Percentiles rank a stretch among this genome's conserved stretches.
These are phyloP conservation scores for Microcyclospora pomicola DNA, from an alignment of 2,329 filamentous ascomycete genomes.

Conservation along the genomic window DNA sequence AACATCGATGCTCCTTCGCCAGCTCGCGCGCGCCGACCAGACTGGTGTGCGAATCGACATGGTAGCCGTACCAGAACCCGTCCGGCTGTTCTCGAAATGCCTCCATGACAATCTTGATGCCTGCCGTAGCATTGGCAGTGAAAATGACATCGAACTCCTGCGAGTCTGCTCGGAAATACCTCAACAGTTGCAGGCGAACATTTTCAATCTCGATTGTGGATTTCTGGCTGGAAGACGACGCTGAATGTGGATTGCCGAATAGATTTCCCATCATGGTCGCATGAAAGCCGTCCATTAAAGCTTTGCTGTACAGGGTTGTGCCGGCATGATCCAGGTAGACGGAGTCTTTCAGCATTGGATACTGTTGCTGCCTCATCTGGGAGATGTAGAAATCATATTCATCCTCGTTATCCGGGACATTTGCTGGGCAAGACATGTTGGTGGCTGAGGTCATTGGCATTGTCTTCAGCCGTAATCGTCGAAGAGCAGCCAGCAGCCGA, in stretches of 20 bases:
- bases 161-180: slow-evolving; percentile 70
- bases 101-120: slow-evolving; percentile 74
- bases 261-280: slow-evolving; percentile 64
- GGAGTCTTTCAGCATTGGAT: slow-evolving; percentile 26
- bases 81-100: slow-evolving; percentile 51
- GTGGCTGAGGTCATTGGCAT: not conserved
- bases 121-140: slow-evolving; percentile 82
- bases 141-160: slow-evolving; percentile 78
- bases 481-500: slow-evolving; percentile 6
- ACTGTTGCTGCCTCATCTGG: slow-evolving; percentile 33
- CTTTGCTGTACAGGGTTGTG: slow-evolving; percentile 56
- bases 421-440: not conserved
- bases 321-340: slow-evolving; percentile 86
- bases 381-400: slow-evolving; percentile 32
- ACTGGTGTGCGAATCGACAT: slow-evolving; percentile 75
- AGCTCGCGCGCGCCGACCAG: slow-evolving; percentile 60
- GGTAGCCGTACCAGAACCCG: slow-evolving; percentile 73
- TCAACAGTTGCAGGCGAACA: slow-evolving; percentile 54
- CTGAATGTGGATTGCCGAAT: slow-evolving; percentile 86
- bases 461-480: slow-evolving; percentile 7
- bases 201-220: slow-evolving; percentile 58
- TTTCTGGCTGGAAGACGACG: slow-evolving; percentile 63
- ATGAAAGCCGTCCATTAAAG: slow-evolving; percentile 65
- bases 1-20: slow-evolving; percentile 50
- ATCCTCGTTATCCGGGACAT: not conserved